phyloP scores from a whole-genome alignment of 768 basidiomycete genomes.

The Leccinum disarticulatum region DNA sequence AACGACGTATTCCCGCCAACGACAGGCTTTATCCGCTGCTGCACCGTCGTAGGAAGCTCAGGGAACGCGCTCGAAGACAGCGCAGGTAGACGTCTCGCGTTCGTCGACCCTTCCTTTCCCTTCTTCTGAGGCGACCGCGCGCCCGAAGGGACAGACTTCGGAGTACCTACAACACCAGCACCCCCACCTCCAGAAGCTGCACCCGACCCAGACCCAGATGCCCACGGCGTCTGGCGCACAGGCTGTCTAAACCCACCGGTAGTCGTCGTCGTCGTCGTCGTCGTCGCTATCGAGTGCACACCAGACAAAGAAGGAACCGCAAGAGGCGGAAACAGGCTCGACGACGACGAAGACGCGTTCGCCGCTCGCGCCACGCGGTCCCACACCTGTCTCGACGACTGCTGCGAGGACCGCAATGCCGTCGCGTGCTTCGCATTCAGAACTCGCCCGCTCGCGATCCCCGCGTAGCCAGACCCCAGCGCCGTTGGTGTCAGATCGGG shows the following conservation, averaged over 20 bases:
- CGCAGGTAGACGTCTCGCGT: constrained; percentile 34
- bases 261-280: background rate
- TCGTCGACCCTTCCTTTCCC: background rate
- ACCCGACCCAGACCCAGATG: constrained; percentile 26
- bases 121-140: constrained; percentile 14
- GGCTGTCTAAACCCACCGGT: constrained; percentile 38
- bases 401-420: constrained; percentile 51
- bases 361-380: constrained; percentile 89
- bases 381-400: constrained; percentile 70
- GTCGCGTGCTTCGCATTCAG: constrained; percentile 82
- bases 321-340: constrained; percentile 35
- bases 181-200: constrained; percentile 9
- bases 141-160: background rate
- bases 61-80: constrained; percentile 66
- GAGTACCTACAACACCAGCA: background rate
- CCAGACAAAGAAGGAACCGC: constrained; percentile 5
- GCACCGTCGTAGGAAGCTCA: constrained; percentile 52
- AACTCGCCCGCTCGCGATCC: constrained; percentile 78
- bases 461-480: constrained; percentile 68
- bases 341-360: constrained; percentile 41
- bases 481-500: constrained; percentile 68
- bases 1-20: constrained; percentile 67
- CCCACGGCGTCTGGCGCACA: constrained; percentile 64
- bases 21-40: constrained; percentile 41
- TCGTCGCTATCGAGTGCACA: background rate